phyloP scores from a whole-genome alignment of 2,329 filamentous ascomycete genomes.

The Hirsutella minnesotensis region DNA sequence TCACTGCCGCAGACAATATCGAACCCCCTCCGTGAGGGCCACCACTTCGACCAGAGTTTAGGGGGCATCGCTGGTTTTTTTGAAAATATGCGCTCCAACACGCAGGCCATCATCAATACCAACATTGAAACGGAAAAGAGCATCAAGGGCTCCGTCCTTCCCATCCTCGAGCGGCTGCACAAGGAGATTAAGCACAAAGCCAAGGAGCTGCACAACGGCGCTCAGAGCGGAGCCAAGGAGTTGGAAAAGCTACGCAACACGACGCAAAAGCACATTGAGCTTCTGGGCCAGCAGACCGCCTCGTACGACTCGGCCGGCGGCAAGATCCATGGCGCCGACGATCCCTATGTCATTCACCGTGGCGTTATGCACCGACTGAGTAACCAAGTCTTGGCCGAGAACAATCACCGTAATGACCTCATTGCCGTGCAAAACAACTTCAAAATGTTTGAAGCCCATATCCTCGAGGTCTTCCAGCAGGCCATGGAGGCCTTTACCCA shows the following conservation, averaged over 20 bases:
- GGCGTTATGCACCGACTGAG: constrained; percentile 73
- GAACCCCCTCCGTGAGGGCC: constrained; percentile 73
- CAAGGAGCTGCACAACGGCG: constrained; percentile 76
- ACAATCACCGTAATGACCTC: constrained; percentile 88
- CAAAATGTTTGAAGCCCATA: constrained; percentile 72
- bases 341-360: constrained; percentile 80
- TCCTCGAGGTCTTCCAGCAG: constrained; percentile 72
- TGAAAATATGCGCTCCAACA: constrained; percentile 88
- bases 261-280: constrained; percentile 93
- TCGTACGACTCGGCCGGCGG: constrained; percentile 65
- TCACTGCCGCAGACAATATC: constrained; percentile 55
- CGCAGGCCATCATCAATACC: constrained; percentile 78
- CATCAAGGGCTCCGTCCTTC: constrained; percentile 74
- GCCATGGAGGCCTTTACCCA: constrained; percentile 75
- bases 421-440: constrained; percentile 88
- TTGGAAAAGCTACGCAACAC: constrained; percentile 77
- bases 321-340: constrained; percentile 58
- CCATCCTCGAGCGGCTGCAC: constrained; percentile 81
- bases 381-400: constrained; percentile 89
- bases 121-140: constrained; percentile 87
- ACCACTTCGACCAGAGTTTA: constrained; percentile 87
- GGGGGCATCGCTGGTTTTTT: constrained; percentile 84
- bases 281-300: constrained; percentile 77
- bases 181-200: constrained; percentile 94
- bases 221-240: constrained; percentile 74